These are phyloP conservation scores for Chaetomium sp. DNA, from an alignment of 2,329 filamentous ascomycete species.

Conservation along the genomic window DNA sequence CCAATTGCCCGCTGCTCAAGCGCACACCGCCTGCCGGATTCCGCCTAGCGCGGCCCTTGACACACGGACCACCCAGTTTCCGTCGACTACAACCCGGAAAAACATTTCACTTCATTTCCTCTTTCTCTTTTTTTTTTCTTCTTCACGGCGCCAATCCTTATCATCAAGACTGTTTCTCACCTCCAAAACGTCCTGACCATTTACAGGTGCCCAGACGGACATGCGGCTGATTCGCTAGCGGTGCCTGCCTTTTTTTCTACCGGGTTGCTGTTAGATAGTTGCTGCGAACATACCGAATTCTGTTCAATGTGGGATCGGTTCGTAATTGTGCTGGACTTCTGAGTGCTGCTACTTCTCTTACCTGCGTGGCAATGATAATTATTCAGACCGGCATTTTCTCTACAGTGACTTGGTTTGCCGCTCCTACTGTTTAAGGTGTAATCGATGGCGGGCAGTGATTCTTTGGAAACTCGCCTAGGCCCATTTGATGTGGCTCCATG, in stretches of 20 bases:
- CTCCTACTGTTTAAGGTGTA: no score
- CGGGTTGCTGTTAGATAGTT: conserved; percentile 96
- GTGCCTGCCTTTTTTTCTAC: conserved; percentile 64
- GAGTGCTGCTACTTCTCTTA: no score
- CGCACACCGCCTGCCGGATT: conserved; percentile 18
- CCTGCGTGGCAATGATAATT: no score
- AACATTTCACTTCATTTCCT: not conserved
- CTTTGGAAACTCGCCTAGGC: no score
- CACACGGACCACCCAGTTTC: conserved; percentile 10
- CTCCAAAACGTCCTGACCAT: conserved; percentile 83
- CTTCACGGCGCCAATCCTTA: conserved; percentile 79
- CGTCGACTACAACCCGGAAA: conserved; percentile 13
- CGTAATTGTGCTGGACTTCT: no score
- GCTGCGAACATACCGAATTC: conserved; percentile 64
- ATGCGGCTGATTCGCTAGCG: conserved; percentile 95
- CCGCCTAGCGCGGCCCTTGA: not conserved
- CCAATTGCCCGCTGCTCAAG: not conserved
- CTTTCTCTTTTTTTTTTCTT: conserved; percentile 28
- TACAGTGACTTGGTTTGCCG: no score
- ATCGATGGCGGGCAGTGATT: no score
- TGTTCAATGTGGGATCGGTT: no score
- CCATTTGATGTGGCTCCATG: no score
- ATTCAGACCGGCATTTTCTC: no score
- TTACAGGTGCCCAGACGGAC: conserved; percentile 79
- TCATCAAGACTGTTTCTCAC: conserved; percentile 72